Base-by-base conservation (phyloP, 257 asterid genomes). In the Striga asiatica region DNA sequence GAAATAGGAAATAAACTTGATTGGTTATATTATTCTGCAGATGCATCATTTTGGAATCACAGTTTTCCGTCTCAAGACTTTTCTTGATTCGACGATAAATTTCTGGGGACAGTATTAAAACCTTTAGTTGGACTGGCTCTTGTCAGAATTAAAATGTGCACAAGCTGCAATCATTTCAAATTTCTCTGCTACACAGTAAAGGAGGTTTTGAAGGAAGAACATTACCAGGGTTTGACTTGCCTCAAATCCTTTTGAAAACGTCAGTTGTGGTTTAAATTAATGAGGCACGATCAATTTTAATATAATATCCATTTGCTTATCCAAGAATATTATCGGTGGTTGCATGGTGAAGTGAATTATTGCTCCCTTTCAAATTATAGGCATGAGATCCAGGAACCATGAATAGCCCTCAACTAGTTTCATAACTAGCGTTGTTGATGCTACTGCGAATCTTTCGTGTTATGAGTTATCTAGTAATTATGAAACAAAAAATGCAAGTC, bases 401-500 rank as follows among this genome's bases (percentile, higher is more conserved):
- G 32, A 19, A 27, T 54, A 10, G 54, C 49, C 48, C 21, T 41
- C 16, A n/a, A 24, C 25, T 61, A 20, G 42, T 23, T 37, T 10
- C 18, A 22, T 48, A 32, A 25, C 29, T 20, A 54, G 49, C 39
- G 54, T 45, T 22, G 10, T 18, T 41, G 43, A 50, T 41, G 28
- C 43, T 42, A 54, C 37, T 41, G 28, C 31, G n/a, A n/a, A 27
- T 2, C 27, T 2, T 21, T 39, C 54, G 14, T 61, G 27, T 22
- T 37, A 21, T n/a, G n/a, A n/a, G n/a, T 56, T 65, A 35, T 54
- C 29, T 54, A 58, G 43, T 58, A 21, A 24, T 38, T 57, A 43
- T 34, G 21, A 20, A 61, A 28, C 29, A 52, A 58, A 52, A 58
- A 25, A 19, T 49, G 62, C 46, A 10, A 19, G 56, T 31, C 56